phyloP scores from a whole-genome alignment of 345 rosid species.

The Psidium friedrichsthalianum region DNA sequence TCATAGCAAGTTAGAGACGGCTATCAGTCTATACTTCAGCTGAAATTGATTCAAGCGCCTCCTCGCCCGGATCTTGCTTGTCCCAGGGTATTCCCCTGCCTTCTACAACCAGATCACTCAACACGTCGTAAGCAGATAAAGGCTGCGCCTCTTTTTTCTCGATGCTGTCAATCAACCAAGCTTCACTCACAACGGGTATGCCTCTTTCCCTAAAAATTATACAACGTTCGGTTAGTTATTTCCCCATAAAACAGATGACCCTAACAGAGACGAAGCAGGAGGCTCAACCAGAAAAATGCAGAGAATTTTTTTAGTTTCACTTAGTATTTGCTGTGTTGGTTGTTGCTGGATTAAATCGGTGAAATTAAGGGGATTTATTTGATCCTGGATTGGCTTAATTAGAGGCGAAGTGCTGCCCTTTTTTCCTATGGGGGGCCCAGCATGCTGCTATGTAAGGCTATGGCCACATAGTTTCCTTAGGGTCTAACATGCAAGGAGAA shows the following conservation, averaged over 20 bases:
- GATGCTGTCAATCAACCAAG: constrained; percentile 61
- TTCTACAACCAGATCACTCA: constrained; percentile 44
- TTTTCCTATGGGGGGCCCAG: too few species aligned
- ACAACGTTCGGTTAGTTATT: background rate
- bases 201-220: constrained; percentile 35
- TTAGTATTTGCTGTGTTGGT: background rate
- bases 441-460: background rate
- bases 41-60: constrained; percentile 40
- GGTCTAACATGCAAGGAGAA: background rate
- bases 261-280: background rate
- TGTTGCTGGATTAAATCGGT: too few species aligned
- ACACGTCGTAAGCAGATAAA: constrained; percentile 45
- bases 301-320: background rate
- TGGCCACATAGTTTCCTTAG: background rate
- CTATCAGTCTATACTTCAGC: constrained; percentile 23
- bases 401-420: too few species aligned
- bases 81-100: constrained; percentile 70
- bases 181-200: constrained; percentile 47
- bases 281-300: background rate
- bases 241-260: background rate
- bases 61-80: constrained; percentile 50
- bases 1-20: background rate
- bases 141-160: constrained; percentile 67
- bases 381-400: too few species aligned
- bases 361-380: too few species aligned